Percentiles rank a stretch among this genome's conserved stretches.
Evolutionary conservation across 1,284 basidiomycete species (phyloP).

Genomic region (Microbotryomycetes sp.): DNA sequence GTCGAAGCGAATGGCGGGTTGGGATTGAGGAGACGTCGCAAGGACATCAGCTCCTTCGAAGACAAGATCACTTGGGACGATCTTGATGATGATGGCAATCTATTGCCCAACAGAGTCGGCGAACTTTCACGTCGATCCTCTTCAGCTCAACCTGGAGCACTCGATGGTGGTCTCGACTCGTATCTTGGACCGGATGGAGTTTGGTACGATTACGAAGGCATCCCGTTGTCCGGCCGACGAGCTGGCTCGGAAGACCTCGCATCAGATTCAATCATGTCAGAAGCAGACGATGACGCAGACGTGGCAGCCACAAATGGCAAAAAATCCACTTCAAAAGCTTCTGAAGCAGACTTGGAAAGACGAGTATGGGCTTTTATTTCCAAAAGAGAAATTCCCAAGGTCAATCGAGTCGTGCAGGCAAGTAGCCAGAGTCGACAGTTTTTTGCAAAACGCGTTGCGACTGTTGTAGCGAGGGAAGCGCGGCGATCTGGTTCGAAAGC

Average conservation of each 20-base stretch:
- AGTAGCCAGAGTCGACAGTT: conserved; percentile 23
- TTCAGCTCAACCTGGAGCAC: neutral
- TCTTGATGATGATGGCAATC: conserved; percentile 5
- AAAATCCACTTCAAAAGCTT: neutral
- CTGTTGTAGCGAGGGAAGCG: conserved; percentile 35
- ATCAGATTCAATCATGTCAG: neutral
- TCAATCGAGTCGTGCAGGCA: conserved; percentile 23
- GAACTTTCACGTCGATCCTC: neutral
- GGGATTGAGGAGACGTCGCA: conserved; percentile 5
- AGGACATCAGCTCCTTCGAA: conserved; percentile 5
- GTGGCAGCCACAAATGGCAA: neutral
- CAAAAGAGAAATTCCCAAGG: conserved; percentile 34
- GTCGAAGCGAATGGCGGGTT: conserved; percentile 10
- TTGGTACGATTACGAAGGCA: conserved; percentile 14
- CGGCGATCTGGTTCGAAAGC: conserved; percentile 59
- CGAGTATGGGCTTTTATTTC: conserved; percentile 37
- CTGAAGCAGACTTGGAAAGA: conserved; percentile 24
- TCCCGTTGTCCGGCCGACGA: neutral
- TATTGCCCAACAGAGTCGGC: neutral
- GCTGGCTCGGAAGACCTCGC: neutral
- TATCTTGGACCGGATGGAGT: conserved; percentile 11
- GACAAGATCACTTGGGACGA: conserved; percentile 20
- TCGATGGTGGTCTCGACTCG: conserved; percentile 2
- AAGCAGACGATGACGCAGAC: neutral
- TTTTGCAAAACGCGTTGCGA: conserved; percentile 33